phyloP scores from a whole-genome alignment of 805 yeast genomes.

The Wickerhamiella siamensis region DNA sequence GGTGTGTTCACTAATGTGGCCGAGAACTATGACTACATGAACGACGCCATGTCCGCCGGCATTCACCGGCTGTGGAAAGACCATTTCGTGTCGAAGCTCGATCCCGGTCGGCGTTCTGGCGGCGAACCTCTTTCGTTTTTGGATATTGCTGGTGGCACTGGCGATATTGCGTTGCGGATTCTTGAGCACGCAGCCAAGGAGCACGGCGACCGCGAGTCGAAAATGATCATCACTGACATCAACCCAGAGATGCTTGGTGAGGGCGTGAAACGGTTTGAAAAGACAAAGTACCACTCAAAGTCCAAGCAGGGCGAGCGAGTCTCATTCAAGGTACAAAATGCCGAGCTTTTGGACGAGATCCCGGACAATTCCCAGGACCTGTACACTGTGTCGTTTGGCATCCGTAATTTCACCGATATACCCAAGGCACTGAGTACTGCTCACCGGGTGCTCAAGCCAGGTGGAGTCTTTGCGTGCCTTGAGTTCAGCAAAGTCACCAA shows the following conservation, averaged over 20 bases:
- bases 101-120: conserved; percentile 88
- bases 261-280: conserved; percentile 61
- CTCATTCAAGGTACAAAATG: conserved; percentile 76
- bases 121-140: conserved; percentile 69
- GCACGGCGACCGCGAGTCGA: conserved; percentile 58
- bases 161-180: conserved; percentile 93
- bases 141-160: conserved; percentile 98
- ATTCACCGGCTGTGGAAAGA: conserved; percentile 90
- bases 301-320: conserved; percentile 58
- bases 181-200: conserved; percentile 75
- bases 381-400: conserved; percentile 94
- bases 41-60: conserved; percentile 95
- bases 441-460: conserved; percentile 87
- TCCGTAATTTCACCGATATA: conserved; percentile 87
- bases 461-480: conserved; percentile 92
- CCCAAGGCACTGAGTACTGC: conserved; percentile 94
- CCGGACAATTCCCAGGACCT: conserved; percentile 82
- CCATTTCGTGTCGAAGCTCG: conserved; percentile 74
- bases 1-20: conserved; percentile 93
- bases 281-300: conserved; percentile 24
- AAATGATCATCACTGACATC: conserved; percentile 88
- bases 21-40: conserved; percentile 86
- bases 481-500: conserved; percentile 89
- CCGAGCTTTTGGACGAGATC: conserved; percentile 73
- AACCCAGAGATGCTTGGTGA: conserved; percentile 92